Evolutionary conservation across 345 rosid genomes (phyloP).

Genomic region (Jatropha curcas): DNA sequence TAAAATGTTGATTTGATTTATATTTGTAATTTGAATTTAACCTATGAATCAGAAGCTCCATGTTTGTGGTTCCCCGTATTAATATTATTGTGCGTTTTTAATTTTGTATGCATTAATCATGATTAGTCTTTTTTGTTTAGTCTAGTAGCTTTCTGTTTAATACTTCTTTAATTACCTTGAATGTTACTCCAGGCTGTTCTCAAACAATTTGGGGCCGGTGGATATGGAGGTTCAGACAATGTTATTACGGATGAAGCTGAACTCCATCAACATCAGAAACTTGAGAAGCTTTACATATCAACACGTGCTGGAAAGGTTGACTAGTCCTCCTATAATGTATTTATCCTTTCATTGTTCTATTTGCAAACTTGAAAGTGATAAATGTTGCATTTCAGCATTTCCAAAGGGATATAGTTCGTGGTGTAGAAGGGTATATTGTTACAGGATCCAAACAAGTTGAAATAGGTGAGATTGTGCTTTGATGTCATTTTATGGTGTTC

Average conservation of each 20-base stretch:
- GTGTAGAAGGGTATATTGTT: constrained; percentile 83
- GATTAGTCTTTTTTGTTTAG: background rate
- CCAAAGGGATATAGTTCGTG: constrained; percentile 92
- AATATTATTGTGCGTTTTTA: background rate
- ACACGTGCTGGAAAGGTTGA: constrained; percentile 89
- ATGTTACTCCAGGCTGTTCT: constrained; percentile 68
- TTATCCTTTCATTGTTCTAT: constrained; percentile 5
- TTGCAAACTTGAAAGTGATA: constrained; percentile 10
- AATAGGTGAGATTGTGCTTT: constrained; percentile 53
- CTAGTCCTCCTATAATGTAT: constrained; percentile 3
- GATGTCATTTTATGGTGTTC: background rate
- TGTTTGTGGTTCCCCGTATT: constrained; percentile 10
- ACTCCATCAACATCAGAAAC: constrained; percentile 74
- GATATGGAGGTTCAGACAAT: constrained; percentile 78
- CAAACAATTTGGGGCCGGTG: constrained; percentile 89
- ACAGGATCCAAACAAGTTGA: constrained; percentile 91
- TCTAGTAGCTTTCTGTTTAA: constrained; percentile 7
- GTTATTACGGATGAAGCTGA: constrained; percentile 72
- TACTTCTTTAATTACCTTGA: background rate
- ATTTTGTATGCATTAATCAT: constrained; percentile 11
- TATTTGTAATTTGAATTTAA: background rate
- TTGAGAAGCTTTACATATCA: constrained; percentile 89
- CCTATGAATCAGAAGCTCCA: constrained; percentile 13
- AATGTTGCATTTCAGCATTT: constrained; percentile 58
- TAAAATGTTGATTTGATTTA: background rate